Conservation (phyloP, 306 rosid genomes). For the Quercus suber region DNA sequence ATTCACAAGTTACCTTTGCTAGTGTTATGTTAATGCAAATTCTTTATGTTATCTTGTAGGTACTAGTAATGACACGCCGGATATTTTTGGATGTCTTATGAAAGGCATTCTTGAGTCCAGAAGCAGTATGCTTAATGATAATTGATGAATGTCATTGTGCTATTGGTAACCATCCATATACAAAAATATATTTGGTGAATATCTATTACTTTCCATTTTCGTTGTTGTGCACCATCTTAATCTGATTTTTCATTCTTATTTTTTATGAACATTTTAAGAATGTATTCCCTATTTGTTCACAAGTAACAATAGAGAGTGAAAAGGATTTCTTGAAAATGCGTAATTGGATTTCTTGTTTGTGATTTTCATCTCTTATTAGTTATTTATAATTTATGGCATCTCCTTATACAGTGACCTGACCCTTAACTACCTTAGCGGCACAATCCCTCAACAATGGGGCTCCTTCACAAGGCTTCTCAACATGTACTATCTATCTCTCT, state of each 20-base stretch:
- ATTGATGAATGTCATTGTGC: conserved; percentile 88
- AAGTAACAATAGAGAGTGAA: too few species aligned
- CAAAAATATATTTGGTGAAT: conserved; percentile 56
- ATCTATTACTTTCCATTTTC: conserved; percentile 5
- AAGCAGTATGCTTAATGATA: conserved; percentile 59
- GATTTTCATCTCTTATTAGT: too few species aligned
- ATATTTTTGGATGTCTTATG: conserved; percentile 77
- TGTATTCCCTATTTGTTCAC: too few species aligned
- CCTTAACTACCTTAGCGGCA: too few species aligned
- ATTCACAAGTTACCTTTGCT: background rate
- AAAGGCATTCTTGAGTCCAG: conserved; percentile 71
- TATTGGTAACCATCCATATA: conserved; percentile 80
- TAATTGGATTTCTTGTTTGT: too few species aligned
- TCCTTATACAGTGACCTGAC: too few species aligned
- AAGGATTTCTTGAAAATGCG: too few species aligned
- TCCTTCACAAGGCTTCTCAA: too few species aligned
- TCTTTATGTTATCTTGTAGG: conserved; percentile 39
- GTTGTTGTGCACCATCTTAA: conserved; percentile 13
- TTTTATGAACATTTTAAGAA: background rate
- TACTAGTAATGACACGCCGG: conserved; percentile 91
- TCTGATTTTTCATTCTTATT: conserved; percentile 5
- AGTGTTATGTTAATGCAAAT: conserved; percentile 2
- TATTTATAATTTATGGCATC: too few species aligned
- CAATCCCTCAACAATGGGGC: too few species aligned
- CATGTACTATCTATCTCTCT: too few species aligned